Conservation (phyloP, 1,284 basidiomycete genomes). For the Austroboletus olivaceoglutinosus region DNA sequence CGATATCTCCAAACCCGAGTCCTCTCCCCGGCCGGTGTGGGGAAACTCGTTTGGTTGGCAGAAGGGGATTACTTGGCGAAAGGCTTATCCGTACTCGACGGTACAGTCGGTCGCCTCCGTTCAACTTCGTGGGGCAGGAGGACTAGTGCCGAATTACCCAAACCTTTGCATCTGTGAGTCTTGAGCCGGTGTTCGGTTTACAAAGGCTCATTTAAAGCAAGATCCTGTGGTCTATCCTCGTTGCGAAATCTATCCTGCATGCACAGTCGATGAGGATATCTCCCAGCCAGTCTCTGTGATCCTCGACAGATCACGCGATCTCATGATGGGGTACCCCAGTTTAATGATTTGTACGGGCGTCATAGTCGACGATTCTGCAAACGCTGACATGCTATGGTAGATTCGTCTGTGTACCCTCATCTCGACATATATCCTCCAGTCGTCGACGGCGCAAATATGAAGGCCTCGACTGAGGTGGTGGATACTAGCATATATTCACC, state of each 20-base stretch:
- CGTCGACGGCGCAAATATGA: not conserved
- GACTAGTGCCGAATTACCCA: conserved; percentile 19
- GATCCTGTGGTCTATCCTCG: conserved; percentile 31
- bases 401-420: conserved; percentile 44
- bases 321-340: conserved; percentile 10
- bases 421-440: conserved; percentile 44
- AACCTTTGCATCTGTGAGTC: conserved; percentile 26
- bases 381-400: conserved; percentile 28
- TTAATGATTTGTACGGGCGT: conserved; percentile 26
- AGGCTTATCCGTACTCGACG: conserved; percentile 18
- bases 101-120: conserved; percentile 1
- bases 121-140: conserved; percentile 12
- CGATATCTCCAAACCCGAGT: not conserved
- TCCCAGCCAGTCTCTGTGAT: conserved; percentile 2
- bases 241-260: conserved; percentile 31
- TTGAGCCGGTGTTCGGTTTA: not conserved
- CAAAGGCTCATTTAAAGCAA: conserved; percentile 12
- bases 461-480: not conserved
- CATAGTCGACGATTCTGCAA: not conserved
- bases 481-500: not conserved
- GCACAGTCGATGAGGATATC: conserved; percentile 1
- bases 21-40: conserved; percentile 7
- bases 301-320: not conserved
- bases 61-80: conserved; percentile 13
- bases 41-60: conserved; percentile 26